phyloP scores from a whole-genome alignment of 768 basidiomycete species.

The Rubroboletus satanas region DNA sequence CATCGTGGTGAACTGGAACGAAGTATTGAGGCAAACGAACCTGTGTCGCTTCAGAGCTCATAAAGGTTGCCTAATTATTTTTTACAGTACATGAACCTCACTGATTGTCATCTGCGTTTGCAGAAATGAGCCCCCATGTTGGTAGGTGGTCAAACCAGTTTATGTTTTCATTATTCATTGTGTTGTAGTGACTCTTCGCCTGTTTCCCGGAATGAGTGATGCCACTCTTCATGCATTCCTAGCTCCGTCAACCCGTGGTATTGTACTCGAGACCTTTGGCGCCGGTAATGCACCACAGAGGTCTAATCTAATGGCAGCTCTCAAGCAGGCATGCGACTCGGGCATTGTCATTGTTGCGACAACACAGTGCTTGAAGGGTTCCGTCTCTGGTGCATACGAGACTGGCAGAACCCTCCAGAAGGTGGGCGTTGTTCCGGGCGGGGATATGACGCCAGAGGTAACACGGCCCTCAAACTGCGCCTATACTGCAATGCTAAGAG shows the following conservation, averaged over 20 bases:
- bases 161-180: conserved; percentile 12
- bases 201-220: conserved; percentile 84
- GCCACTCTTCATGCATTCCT: conserved; percentile 75
- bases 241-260: conserved; percentile 67
- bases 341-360: conserved; percentile 90
- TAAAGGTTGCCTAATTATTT: conserved; percentile 46
- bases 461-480: not conserved
- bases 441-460: conserved; percentile 96
- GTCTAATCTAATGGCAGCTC: conserved; percentile 64
- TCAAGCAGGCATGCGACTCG: conserved; percentile 77
- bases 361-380: conserved; percentile 83
- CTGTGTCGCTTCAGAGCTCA: conserved; percentile 77
- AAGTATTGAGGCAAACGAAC: conserved; percentile 79
- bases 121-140: conserved; percentile 79
- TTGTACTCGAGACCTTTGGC: conserved; percentile 89
- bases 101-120: conserved; percentile 11
- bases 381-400: conserved; percentile 81
- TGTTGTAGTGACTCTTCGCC: conserved; percentile 65
- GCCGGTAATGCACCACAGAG: conserved; percentile 91
- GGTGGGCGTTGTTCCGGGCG: conserved; percentile 78
- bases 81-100: not conserved
- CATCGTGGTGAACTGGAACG: conserved; percentile 84
- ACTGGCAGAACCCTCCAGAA: conserved; percentile 67
- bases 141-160: conserved; percentile 43
- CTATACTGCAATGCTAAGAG: not conserved